Conservation (phyloP, 495 filamentous ascomycete species). For the Talaromyces adpressus region DNA sequence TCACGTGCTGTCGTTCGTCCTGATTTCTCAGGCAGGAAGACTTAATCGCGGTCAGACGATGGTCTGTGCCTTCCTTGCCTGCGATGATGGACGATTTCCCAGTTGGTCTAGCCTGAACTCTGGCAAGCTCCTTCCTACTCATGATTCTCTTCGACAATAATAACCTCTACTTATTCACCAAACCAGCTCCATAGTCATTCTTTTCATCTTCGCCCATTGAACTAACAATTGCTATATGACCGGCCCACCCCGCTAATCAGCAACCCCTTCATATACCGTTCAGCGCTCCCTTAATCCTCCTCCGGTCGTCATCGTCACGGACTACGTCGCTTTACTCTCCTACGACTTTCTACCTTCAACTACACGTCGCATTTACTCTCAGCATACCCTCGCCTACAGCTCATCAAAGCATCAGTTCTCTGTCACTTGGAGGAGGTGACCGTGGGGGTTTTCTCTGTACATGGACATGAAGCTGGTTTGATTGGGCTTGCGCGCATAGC, state of each 20-base stretch:
- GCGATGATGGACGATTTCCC: neutral
- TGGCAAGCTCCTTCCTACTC: neutral
- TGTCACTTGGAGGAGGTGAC: constrained; percentile 3
- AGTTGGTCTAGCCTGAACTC: neutral
- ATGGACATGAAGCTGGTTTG: constrained; percentile 8
- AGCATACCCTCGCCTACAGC: neutral
- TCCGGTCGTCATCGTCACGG: neutral
- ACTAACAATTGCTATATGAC: neutral
- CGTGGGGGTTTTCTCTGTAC: neutral
- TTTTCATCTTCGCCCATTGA: neutral
- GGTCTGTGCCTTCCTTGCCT: neutral
- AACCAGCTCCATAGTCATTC: neutral
- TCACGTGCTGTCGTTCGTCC: neutral
- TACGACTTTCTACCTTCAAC: neutral
- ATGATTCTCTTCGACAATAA: neutral
- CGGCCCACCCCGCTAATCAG: neutral
- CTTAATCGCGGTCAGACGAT: neutral
- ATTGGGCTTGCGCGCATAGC: constrained; percentile 8
- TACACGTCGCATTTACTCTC: neutral
- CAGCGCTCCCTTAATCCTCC: neutral
- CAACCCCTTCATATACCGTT: neutral
- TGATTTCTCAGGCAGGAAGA: neutral
- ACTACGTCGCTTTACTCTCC: neutral
- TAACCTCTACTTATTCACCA: neutral
- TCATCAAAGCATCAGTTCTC: neutral